Evolutionary conservation across 2,329 filamentous ascomycete species (phyloP).

Genomic region (Fusarium humuli): DNA sequence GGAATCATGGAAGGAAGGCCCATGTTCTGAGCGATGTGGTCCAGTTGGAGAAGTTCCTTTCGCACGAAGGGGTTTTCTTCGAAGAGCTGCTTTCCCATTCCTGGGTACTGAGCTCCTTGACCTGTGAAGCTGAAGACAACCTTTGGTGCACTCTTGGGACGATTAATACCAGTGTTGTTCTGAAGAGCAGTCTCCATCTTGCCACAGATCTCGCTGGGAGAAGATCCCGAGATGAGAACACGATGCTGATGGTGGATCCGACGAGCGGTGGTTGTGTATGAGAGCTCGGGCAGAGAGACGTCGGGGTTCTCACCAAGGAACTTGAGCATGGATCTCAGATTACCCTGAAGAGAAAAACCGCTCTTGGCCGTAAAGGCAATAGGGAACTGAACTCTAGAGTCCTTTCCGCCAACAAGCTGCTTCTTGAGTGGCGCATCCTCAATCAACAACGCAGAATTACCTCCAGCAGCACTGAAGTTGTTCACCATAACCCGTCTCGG

Average conservation of each 20-base stretch:
- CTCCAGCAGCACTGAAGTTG: slow-evolving; percentile 78
- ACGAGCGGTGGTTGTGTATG: slow-evolving; percentile 56
- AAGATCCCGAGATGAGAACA: slow-evolving; percentile 47
- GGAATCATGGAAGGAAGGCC: slow-evolving; percentile 54
- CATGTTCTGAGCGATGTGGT: slow-evolving; percentile 46
- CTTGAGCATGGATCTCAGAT: slow-evolving; percentile 21
- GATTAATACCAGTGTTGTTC: slow-evolving; percentile 15
- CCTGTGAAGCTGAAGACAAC: slow-evolving; percentile 58
- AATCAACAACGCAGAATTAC: slow-evolving; percentile 75
- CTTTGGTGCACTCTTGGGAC: slow-evolving; percentile 24
- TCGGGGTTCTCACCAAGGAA: slow-evolving; percentile 42
- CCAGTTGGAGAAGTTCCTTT: slow-evolving; percentile 48
- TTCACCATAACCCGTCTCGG: slow-evolving; percentile 68
- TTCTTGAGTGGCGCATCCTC: slow-evolving; percentile 61
- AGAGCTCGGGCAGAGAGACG: slow-evolving; percentile 59
- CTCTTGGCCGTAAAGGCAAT: slow-evolving; percentile 26
- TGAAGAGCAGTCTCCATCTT: slow-evolving; percentile 19
- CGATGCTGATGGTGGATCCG: slow-evolving; percentile 57
- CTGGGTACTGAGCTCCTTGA: slow-evolving; percentile 55
- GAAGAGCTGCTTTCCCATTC: slow-evolving; percentile 52
- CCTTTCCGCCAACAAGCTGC: slow-evolving; percentile 56
- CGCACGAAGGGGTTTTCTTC: slow-evolving; percentile 50
- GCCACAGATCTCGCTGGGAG: background rate
- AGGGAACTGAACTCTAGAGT: slow-evolving; percentile 34
- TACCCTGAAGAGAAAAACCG: slow-evolving; percentile 21